Evolutionary conservation across 148 eudicot genomes (phyloP).

Genomic region (Limonium bicolor): DNA sequence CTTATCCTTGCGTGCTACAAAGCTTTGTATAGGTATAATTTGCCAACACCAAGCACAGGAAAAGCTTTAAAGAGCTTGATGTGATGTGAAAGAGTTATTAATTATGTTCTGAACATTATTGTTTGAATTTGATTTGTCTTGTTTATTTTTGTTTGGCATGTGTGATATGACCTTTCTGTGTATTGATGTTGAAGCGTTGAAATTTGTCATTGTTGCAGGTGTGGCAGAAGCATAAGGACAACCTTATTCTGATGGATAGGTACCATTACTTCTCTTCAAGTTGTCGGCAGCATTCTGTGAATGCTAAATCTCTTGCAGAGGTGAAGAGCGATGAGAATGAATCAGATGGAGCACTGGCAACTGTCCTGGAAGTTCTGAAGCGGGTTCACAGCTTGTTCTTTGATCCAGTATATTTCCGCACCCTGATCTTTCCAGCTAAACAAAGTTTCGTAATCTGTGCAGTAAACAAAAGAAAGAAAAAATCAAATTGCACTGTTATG

Average conservation of each 20-base stretch:
- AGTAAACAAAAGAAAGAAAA: no score
- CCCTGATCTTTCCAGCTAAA: background rate
- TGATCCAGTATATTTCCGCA: slow-evolving; percentile 32
- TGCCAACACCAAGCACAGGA: no score
- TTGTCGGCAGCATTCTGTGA: slow-evolving; percentile 51
- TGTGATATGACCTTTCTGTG: background rate
- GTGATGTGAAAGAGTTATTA: no score
- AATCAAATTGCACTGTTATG: no score
- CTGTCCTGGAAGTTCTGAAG: slow-evolving; percentile 55
- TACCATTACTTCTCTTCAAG: slow-evolving; percentile 82
- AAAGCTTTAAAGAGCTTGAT: no score
- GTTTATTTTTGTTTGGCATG: background rate
- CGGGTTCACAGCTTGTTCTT: slow-evolving; percentile 53
- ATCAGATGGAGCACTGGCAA: slow-evolving; percentile 75
- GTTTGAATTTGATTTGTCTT: no score
- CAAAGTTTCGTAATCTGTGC: background rate
- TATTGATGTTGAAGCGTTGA: background rate
- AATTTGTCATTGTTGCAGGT: slow-evolving; percentile 27
- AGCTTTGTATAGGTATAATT: no score
- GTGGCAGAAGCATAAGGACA: slow-evolving; percentile 77
- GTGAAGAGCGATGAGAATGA: slow-evolving; percentile 72
- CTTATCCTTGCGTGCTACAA: no score
- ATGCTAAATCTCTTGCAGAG: slow-evolving; percentile 55
- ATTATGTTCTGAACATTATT: no score
- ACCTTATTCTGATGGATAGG: slow-evolving; percentile 87